Evolutionary conservation across 768 basidiomycete genomes (phyloP), one percentile per base, ranked within the genome.

Genomic region (Vararia minispora): DNA sequence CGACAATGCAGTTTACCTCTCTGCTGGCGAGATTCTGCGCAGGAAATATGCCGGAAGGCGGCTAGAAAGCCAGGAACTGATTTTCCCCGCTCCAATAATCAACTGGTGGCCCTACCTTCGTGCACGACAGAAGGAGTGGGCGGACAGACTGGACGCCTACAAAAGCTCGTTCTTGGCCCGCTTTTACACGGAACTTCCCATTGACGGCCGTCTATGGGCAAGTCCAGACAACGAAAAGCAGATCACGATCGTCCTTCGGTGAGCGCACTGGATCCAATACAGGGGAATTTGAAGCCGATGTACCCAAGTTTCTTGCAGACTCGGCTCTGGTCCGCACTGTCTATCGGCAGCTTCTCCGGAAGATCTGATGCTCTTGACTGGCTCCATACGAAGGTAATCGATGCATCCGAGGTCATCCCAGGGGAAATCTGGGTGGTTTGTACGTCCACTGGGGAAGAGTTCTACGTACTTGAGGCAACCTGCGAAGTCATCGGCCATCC

Each of bases 81-180:
- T 21, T 10, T 46, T 55, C 68, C 12, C 55, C 41, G 16, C 37
- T 11, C 64, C 61, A 13, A 74, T 66, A 57, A 72, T 66, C 1
- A 74, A 85, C 45, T 61, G 79, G 51, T 87, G 84, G 84, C 79
- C 82, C 6, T 85, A 85, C 52, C 63, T 84, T 24, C 56, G 55
- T 20, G 49, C 60, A 16, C 71, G 82, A n/a, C 49, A 61, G 41
- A 44, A 49, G 10, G 79, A 83, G 52, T 48, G 53, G 1, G 28
- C 42, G 0, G 41, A 38, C 13, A 62, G 71, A 28, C 64, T 58
- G 37, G 39, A 40, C 3, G 45, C 48, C n/a, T 79, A 72, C 49
- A 45, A 56, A 7, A 40, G 42, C 9, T 75, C 76, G 5, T 79
- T 82, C 54, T 53, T 85, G 17, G 63, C 64, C 10, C 48, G 43